phyloP scores from a whole-genome alignment of 2,329 filamentous ascomycete genomes.

The Sclerotinia glacialis region DNA sequence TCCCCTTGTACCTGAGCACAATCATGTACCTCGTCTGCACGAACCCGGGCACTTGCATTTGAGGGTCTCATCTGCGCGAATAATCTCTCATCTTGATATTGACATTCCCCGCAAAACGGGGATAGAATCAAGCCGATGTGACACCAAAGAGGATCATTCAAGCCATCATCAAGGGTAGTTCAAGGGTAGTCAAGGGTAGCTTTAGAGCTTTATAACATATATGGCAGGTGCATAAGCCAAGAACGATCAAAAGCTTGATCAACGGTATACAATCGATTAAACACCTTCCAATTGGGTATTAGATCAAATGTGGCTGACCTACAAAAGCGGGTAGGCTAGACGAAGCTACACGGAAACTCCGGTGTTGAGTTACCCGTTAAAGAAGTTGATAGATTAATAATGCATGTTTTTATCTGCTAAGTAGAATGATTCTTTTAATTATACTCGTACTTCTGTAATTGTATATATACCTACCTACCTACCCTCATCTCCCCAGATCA shows the following conservation, averaged over 20 bases:
- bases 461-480: no score
- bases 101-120: not conserved
- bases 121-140: not conserved
- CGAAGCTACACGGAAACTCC: no score
- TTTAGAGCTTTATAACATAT: not conserved
- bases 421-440: no score
- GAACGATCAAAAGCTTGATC: not conserved
- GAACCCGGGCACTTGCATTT: not conserved
- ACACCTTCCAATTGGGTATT: not conserved
- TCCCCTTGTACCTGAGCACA: not conserved
- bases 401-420: no score
- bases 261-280: not conserved
- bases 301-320: not conserved
- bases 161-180: not conserved
- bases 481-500: no score
- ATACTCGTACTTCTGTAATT: no score
- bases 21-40: not conserved
- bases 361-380: no score
- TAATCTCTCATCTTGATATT: not conserved
- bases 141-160: not conserved
- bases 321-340: no score
- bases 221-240: slow-evolving; percentile 6
- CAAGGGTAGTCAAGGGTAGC: not conserved
- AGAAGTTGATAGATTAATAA: no score
- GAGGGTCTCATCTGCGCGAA: not conserved